Evolutionary conservation across 108 stramenopile species (phyloP), one percentile per base, ranked within the genome.

Genomic region (Asterionellopsis glacialis): DNA sequence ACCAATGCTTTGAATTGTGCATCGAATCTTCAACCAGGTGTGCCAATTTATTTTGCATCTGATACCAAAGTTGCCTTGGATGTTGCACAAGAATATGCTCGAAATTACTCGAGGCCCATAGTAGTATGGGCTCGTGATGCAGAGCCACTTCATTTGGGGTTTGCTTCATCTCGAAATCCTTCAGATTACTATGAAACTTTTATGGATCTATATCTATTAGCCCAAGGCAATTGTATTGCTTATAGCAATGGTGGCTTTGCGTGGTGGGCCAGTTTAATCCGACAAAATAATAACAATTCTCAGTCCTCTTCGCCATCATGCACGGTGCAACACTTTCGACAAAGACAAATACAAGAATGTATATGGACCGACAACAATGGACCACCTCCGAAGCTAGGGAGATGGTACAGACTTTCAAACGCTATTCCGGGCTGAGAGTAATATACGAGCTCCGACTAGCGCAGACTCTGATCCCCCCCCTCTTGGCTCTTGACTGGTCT

Each of bases 81-180:
- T 0, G 68, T 56, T 15, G 15, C 57, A 9, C 14, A 43, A 18
- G 18, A 57, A 22, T 41, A 58, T 19, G 41, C 58, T 10, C 49
- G 41, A 28, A n/a, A 42, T 14, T 51, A 53, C 63, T 45, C 18
- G 0, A 48, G 61, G 5, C 42, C 59, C 11, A 55, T 69, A 26
- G 63, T 23, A 0, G 38, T 39, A 7, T 45, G 59, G 25, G 38
- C 59, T 15, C 41, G 48, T 39, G 28, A 65, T 12, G 26, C 48
- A n/a, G 58, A 75, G 14, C 79, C 80, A 13, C 51, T 76, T 9
- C 80, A 81, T 69, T 57, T 81, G 38, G 80, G 76, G 42, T 69
- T 57, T n/a, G 69, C 21, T 14, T 33, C 38, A 18, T 48, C 55
- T 26, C 59, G 51, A 9, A 12, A 60, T 18, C 44, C 57, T 22